Evolutionary conservation across 2,329 filamentous ascomycete genomes (phyloP), one percentile per base, ranked within the genome.

Genomic region (Talaromyces verruculosus): DNA sequence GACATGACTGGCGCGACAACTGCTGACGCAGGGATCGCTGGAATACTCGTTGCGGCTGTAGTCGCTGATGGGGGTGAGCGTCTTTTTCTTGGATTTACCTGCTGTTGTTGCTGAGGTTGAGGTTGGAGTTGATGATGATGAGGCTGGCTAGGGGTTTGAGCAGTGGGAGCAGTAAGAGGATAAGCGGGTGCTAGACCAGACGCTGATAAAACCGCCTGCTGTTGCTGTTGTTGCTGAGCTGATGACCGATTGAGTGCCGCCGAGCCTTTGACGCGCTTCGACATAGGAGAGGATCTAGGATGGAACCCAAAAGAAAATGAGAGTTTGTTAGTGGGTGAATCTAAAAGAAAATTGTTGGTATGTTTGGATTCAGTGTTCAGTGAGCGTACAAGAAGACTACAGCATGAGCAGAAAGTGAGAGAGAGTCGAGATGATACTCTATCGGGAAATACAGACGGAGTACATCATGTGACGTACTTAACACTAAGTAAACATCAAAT

Each of bases 71-170:
- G 78, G 30, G 79, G 81, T 66, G 78, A 74, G 67, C 78, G 78
- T 66, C 80, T 78, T 75, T 82, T 83, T 66, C 80, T 79, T 43
- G 80, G 77, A 68, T 80, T 81, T 61, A 72, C 69, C 57, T 60
- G 57, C 35, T 59, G 51, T n/a, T 57, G 53, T 22, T 61, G 61
- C 22, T 63, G 61, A 11, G 47, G 25, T 22, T 30, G 62, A 15
- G 60, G 43, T 35, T 60, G 57, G 5, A 30, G 57, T 22, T 41
- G 57, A 45, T 60, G 57, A 22, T 35, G 55, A n/a, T 45, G 57
- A 59, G 65, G 43, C 30, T 63, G 65, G 13, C 57, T 43, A 7
- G 65, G 43, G 2, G 51, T 51, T 28, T 63, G 65, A 19, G 60
- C 15, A 53, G 65, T 35, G 13, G 65, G 17, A 39, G 49, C 33